Evolutionary conservation across 345 rosid species (phyloP).

Genomic region (Gossypium raimondii): DNA sequence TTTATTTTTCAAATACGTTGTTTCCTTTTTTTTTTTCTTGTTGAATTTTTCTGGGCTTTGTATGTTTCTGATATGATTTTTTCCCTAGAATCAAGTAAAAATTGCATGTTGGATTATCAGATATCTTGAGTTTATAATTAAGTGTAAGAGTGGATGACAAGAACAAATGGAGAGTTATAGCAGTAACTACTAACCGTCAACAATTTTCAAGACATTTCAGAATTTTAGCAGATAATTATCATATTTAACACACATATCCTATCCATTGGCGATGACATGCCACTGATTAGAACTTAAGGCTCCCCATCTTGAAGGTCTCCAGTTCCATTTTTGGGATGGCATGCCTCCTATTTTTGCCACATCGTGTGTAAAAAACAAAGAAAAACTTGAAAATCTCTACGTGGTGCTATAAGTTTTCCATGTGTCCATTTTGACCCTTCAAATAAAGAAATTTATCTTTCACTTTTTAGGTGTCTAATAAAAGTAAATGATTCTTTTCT

Average conservation of each 20-base stretch:
- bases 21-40: background rate
- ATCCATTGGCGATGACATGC: background rate
- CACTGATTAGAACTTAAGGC: background rate
- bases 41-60: background rate
- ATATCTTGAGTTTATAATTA: background rate
- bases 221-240: background rate
- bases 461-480: background rate
- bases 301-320: too few species aligned
- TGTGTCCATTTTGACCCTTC: background rate
- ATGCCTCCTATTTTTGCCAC: background rate
- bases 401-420: background rate
- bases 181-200: background rate
- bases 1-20: background rate
- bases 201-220: too few species aligned
- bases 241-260: background rate
- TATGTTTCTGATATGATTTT: background rate
- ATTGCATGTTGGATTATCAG: background rate
- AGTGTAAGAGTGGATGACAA: background rate
- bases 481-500: background rate
- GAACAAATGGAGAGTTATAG: background rate
- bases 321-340: background rate
- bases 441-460: background rate
- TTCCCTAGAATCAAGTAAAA: background rate
- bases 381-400: background rate
- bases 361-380: background rate